These are phyloP conservation scores for Zoysia pacifica DNA, from an alignment of 176 grass and related monocot genomes.

Conservation along the genomic window DNA sequence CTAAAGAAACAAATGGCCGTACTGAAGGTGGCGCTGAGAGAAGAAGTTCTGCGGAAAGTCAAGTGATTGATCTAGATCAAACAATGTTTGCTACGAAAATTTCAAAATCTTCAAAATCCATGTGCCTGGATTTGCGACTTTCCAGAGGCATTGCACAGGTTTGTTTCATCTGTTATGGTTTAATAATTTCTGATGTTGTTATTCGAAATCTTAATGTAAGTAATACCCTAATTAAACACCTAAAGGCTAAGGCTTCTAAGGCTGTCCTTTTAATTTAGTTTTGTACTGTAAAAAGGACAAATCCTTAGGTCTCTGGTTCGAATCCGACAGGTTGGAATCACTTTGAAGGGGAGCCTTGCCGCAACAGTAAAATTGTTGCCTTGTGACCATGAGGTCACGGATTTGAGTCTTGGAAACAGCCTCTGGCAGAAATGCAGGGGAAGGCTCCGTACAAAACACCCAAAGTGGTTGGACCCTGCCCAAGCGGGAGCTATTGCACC, in stretches of 20 bases:
- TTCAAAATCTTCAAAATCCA: conserved; percentile 81
- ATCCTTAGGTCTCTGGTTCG: too few species aligned
- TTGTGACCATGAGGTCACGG: too few species aligned
- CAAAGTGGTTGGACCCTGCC: too few species aligned
- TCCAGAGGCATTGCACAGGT: conserved; percentile 98
- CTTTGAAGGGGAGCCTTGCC: too few species aligned
- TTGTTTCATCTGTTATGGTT: conserved; percentile 22
- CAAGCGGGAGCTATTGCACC: too few species aligned
- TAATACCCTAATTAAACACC: neutral
- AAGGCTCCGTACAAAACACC: too few species aligned
- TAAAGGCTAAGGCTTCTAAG: neutral
- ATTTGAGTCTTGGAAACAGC: too few species aligned
- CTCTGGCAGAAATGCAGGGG: too few species aligned
- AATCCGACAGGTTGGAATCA: too few species aligned
- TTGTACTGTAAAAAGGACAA: too few species aligned
- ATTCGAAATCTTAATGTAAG: neutral
- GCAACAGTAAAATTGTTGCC: too few species aligned
- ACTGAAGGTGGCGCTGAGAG: conserved; percentile 20
- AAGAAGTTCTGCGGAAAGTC: conserved; percentile 44
- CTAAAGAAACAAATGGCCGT: conserved; percentile 43
- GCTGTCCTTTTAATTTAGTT: neutral
- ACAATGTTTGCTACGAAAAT: conserved; percentile 75
- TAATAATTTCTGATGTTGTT: neutral
- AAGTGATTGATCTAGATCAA: conserved; percentile 53
- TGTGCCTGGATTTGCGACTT: conserved; percentile 96